Conservation (phyloP, 805 yeast genomes). For the Kodamaea jinghongensis region DNA sequence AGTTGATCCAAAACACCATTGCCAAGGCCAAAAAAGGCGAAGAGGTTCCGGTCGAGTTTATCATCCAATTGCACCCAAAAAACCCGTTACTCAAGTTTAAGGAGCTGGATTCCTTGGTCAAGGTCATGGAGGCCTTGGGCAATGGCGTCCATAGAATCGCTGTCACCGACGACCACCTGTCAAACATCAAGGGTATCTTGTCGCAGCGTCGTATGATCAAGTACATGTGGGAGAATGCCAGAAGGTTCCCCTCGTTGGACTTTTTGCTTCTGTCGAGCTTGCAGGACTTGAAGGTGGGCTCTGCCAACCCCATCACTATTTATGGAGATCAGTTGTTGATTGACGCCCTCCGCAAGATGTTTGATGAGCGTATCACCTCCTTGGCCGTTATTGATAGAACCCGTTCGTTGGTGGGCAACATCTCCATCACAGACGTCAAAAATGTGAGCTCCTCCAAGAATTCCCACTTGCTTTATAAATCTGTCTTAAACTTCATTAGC, state of each 20-base stretch:
- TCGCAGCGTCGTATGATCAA: conserved; percentile 87
- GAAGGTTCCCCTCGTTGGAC: conserved; percentile 81
- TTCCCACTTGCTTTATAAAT: conserved; percentile 73
- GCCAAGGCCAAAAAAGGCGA: conserved; percentile 78
- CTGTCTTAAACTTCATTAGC: conserved; percentile 85
- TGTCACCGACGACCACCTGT: conserved; percentile 54
- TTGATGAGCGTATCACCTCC: conserved; percentile 77
- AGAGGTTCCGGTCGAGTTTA: conserved; percentile 88
- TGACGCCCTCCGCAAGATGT: conserved; percentile 86
- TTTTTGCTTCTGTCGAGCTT: conserved; percentile 65
- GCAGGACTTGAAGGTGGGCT: conserved; percentile 74
- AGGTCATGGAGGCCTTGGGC: conserved; percentile 86
- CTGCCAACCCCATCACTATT: conserved; percentile 66
- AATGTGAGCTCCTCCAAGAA: conserved; percentile 85
- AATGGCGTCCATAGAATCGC: conserved; percentile 95
- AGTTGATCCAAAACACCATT: conserved; percentile 42
- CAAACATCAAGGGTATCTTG: conserved; percentile 68
- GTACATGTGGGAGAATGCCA: conserved; percentile 89
- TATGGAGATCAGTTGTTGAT: conserved; percentile 84
- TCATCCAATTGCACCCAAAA: conserved; percentile 78
- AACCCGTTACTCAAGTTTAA: conserved; percentile 82
- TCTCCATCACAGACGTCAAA: conserved; percentile 90
- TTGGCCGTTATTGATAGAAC: conserved; percentile 88
- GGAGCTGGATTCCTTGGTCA: conserved; percentile 62
- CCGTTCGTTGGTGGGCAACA: conserved; percentile 78